Evolutionary conservation across 2,329 filamentous ascomycete species (phyloP), one percentile per base, ranked within the genome.

Genomic region (Chaetomiaceae sp.): DNA sequence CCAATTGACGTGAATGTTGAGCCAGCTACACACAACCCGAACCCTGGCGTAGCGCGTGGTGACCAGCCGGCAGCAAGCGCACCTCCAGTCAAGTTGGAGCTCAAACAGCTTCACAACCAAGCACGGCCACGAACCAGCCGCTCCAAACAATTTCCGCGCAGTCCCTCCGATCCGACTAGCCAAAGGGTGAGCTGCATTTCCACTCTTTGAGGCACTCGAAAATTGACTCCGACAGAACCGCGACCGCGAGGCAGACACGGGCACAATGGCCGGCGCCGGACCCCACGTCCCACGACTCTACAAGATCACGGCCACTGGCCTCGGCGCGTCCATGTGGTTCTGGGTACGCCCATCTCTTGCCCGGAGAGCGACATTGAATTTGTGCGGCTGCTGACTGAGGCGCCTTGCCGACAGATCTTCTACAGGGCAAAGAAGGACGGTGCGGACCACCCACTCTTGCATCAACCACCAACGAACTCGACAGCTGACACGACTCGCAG

Each of bases 261-360:
- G 44, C 51, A 60, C 56, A 57, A 68, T 68, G 66, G 64, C 65
- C 52, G 62, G 59, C 42, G 47, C 29, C 32, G 50, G 52, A 58
- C 71, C 75, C 54, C 73, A 75, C 56, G 74, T 76, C 52, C 70
- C 71, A 32, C 66, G 68, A 41, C 64, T 95, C 56, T 95, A 97
- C 74, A 81, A 88, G 65, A 85, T 91, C 68, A 79, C 83, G 48
- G 91, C 87, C 38, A 96, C 88, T 36, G 87, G 84, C 52, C 76
- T 98, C 53, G 87, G 89, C 58, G 93, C 93, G 45, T 87, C 86
- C 71, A 98, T 97, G 93, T 98, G 93, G 93, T 97, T 98, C 72
- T 98, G 93, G 68, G 90, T 97, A 79, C 64, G 74, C 34, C 6
- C 10, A 7, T n/a, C 15, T 18, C 7, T 17, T 27, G 18, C 6